Base-by-base conservation (phyloP, 2,329 filamentous ascomycete species). In the Paraphoma chrysanthemicola region DNA sequence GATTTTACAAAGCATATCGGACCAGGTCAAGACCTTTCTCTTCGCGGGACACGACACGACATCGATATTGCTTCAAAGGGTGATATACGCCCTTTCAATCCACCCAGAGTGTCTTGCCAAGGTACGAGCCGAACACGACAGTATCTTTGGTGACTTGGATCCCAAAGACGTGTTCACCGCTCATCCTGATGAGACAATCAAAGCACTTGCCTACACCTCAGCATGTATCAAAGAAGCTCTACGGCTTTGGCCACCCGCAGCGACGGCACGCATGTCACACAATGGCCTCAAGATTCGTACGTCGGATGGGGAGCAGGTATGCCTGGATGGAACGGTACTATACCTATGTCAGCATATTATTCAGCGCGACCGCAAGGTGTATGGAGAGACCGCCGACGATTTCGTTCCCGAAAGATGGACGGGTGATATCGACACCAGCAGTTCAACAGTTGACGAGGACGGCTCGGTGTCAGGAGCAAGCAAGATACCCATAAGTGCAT, bases 191-290 rank as follows among this genome's bases (percentile, higher is more conserved):
- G 73, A 83, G 2, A 77, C 86, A 16, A 82, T 84, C 67, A 76
- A 80, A 57, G 60, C 59, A 9, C 77, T 87, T 28, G 75, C 79
- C 0, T 86, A 85, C 67, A 84, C 83, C 4, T 73, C 75, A 6
- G 85, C 83, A 6, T 79, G 84, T 23, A 80, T 85, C 59, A 84
- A 83, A 57, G 85, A 87, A 69, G 78, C 80, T 1, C 73, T 87
- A 6, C 79, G 85, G 7, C 69, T 87, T 9, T 84, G 81, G 68
- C 82, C 85, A 0, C 81, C 84, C 0, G 84, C 72, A 0, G 79
- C 72, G 3, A 77, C 78, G 2, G 75, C 82, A 16, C 78, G 83
- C 38, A 65, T 69, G 46, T 54, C 48, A 1, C 61, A 62, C 17
- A 66, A 81, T 53, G 77, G 77, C 38, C 72, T 85, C 43, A 77